These are phyloP conservation scores for Phenoliferia sp. DNA, from an alignment of 1,284 basidiomycete genomes.

Conservation along the genomic window DNA sequence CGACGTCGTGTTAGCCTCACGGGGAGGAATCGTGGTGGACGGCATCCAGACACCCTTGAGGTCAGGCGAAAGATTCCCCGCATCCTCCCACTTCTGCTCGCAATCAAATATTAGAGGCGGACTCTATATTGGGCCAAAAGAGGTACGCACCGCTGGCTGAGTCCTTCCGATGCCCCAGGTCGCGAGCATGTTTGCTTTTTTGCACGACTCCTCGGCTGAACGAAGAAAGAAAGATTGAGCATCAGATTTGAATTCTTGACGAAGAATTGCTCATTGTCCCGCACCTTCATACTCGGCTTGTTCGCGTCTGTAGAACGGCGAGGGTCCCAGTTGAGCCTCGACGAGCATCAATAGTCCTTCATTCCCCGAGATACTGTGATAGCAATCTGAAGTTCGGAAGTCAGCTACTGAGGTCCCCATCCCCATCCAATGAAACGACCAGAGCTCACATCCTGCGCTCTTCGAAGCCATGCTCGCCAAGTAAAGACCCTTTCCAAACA, in stretches of 20 bases:
- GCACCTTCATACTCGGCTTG: background rate
- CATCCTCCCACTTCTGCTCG: slow-evolving; percentile 2
- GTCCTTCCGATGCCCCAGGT: background rate
- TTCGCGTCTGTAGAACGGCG: background rate
- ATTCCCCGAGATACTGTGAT: background rate
- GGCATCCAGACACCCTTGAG: background rate
- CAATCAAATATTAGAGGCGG: background rate
- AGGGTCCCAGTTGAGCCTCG: slow-evolving; percentile 1
- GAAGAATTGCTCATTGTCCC: too few species aligned
- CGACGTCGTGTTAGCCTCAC: background rate
- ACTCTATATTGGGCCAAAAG: background rate
- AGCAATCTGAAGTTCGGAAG: too few species aligned
- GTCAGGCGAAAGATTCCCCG: background rate
- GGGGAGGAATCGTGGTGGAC: background rate
- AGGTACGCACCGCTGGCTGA: background rate
- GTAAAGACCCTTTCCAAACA: background rate
- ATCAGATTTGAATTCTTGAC: too few species aligned
- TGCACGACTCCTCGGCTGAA: background rate
- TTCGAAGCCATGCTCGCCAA: background rate
- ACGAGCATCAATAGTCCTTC: slow-evolving; percentile 1
- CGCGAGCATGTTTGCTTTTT: background rate
- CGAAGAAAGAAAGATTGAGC: too few species aligned
- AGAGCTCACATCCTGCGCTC: background rate
- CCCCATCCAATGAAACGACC: too few species aligned
- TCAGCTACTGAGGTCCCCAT: too few species aligned